Percentiles rank a stretch among this genome's conserved stretches.
phyloP scores from a whole-genome alignment of 2,329 filamentous ascomycete genomes.

The Hysterium pulicare region DNA sequence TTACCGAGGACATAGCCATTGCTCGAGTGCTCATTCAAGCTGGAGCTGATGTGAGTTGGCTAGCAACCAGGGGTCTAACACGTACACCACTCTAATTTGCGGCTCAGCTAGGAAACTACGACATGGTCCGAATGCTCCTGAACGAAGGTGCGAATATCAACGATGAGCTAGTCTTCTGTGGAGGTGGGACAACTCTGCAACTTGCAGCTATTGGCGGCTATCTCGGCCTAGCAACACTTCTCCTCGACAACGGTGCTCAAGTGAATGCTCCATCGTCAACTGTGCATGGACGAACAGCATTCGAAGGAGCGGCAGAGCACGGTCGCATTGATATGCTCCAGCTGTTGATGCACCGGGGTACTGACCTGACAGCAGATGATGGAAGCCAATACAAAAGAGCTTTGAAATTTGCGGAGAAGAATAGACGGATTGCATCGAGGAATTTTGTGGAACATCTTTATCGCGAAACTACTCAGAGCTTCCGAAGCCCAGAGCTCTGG shows the following conservation, averaged over 20 bases:
- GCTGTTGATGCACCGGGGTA: slow-evolving; percentile 20
- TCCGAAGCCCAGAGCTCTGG: too few species aligned
- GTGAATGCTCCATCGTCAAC: slow-evolving; percentile 14
- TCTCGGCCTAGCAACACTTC: slow-evolving; percentile 13
- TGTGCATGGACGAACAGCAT: slow-evolving; percentile 17
- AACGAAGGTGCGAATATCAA: slow-evolving; percentile 1
- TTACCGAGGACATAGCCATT: not conserved
- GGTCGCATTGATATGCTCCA: slow-evolving; percentile 27
- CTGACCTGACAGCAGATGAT: not conserved
- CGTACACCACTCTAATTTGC: not conserved
- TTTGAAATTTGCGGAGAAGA: not conserved
- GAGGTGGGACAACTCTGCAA: slow-evolving; percentile 22
- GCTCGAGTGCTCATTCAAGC: not conserved
- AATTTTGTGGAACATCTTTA: too few species aligned
- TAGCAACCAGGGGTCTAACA: not conserved
- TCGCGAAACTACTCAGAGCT: too few species aligned
- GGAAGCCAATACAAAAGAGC: not conserved
- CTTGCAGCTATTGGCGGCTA: slow-evolving; percentile 19
- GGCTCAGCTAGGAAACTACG: not conserved
- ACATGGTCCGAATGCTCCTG: not conserved
- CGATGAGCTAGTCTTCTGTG: not conserved
- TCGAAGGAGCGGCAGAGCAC: slow-evolving; percentile 24
- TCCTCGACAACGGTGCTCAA: slow-evolving; percentile 16
- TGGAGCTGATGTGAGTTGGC: not conserved
- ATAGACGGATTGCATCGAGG: too few species aligned